phyloP scores from a whole-genome alignment of 345 rosid species.

The Citrus mangshanensis region DNA sequence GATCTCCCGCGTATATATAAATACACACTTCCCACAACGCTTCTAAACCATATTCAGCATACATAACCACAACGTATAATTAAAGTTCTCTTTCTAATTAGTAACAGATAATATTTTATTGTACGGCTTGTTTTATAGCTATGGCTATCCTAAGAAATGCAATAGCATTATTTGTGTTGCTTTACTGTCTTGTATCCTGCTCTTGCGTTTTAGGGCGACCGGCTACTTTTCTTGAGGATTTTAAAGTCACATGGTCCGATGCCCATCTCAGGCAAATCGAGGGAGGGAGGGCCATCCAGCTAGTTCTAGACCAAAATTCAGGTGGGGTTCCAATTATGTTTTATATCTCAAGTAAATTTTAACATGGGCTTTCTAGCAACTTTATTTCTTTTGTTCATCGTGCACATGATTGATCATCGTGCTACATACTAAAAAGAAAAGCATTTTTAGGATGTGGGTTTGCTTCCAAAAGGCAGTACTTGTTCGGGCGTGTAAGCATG shows the following conservation, averaged over 20 bases:
- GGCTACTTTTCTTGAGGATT: slow-evolving; percentile 61
- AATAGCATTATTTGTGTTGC: not conserved
- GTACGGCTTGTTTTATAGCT: not conserved
- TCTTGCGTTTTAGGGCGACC: slow-evolving; percentile 46
- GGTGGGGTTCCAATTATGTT: slow-evolving; percentile 35
- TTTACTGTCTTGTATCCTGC: slow-evolving; percentile 25
- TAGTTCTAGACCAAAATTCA: slow-evolving; percentile 73
- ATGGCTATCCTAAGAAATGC: slow-evolving; percentile 19
- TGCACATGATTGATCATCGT: not conserved
- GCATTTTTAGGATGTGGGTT: slow-evolving; percentile 72
- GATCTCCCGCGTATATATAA: slow-evolving; percentile 19
- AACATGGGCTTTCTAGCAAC: not conserved
- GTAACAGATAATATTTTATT: too few species aligned
- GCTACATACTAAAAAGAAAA: not conserved
- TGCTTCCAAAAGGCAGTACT: slow-evolving; percentile 68
- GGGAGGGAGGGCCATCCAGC: slow-evolving; percentile 77
- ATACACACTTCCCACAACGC: slow-evolving; percentile 7
- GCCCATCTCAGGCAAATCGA: slow-evolving; percentile 65
- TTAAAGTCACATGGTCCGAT: slow-evolving; percentile 66
- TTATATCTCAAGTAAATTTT: not conserved
- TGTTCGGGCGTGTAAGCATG: slow-evolving; percentile 88
- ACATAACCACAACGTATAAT: not conserved
- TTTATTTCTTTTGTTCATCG: not conserved
- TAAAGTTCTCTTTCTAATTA: not conserved
- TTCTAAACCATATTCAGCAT: slow-evolving; percentile 16